Base-by-base conservation (phyloP, 1,284 basidiomycete species). In the Rhodotorula sp. region DNA sequence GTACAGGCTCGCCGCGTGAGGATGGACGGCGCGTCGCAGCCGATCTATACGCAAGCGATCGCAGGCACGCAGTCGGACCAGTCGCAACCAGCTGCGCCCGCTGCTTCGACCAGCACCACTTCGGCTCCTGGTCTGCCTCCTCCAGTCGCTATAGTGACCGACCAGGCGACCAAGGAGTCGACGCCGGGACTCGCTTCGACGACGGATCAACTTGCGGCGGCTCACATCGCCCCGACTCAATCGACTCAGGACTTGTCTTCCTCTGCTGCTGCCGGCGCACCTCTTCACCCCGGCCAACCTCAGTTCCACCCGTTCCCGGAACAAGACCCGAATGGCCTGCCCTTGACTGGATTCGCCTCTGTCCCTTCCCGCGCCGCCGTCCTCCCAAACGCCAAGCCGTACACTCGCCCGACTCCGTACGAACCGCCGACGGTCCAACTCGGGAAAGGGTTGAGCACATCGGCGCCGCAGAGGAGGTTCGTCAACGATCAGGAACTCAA, bases 331-430 rank as follows among this genome's bases (percentile, higher is more conserved):
- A 21, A 49, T 34, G 63, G 60, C 19, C 38, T 62, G 18, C 70
- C 70, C 34, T 57, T 71, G 60, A 66, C 56, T 15, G 70, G 70
- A 2, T 71, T 71, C 57, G 57, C 60, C 1, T 68, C 66, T 10
- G 49, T 71, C 26, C 63, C 70, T 12, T 62, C 73, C 0, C 65
- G 67, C 14, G 71, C 71, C 0, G 71, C 71, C n/a, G 71, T 65
- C 45, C 31, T 66, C 1, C 57, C 73, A 0, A 73, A 73, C 31
- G 61, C 73, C 1, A 59, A 64, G 28, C 68, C 71, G 5, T 75
- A 72, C 68, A 63, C 62, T 4, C 60, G 58, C 8, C 71, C 74
- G n/a, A 59, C 69, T 1, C 57, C 69, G 2, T 73, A 75, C 54
- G 34, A 43, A 7, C 34, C 56, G 21, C 66, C 69, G 3, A 21